Evolutionary conservation across 1,284 basidiomycete genomes (phyloP).

Genomic region (Papiliotrema terrestris): DNA sequence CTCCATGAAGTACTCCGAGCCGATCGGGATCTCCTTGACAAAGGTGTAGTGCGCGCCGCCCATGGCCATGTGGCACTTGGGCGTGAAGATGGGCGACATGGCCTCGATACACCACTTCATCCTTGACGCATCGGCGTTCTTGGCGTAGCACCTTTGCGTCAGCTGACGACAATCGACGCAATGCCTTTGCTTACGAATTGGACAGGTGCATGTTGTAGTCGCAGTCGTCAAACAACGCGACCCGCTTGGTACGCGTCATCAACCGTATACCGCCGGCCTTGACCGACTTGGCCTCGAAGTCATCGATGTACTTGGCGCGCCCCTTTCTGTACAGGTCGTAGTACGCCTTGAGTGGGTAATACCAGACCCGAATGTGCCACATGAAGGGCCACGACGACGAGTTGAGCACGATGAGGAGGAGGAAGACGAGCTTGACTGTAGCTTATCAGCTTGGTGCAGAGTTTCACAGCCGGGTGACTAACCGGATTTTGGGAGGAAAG

Average conservation of each 20-base stretch:
- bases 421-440: constrained; percentile 45
- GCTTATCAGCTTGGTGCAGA: constrained; percentile 1
- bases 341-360: constrained; percentile 30
- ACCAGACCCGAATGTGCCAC: constrained; percentile 46
- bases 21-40: constrained; percentile 72
- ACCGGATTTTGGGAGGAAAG: constrained; percentile 42
- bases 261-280: constrained; percentile 26
- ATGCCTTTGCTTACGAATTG: constrained; percentile 33
- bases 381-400: constrained; percentile 44
- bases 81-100: constrained; percentile 62
- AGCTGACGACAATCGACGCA: constrained; percentile 3
- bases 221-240: constrained; percentile 45
- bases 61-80: constrained; percentile 66
- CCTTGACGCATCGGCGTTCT: constrained; percentile 55
- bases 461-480: constrained; percentile 8
- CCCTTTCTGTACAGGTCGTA: constrained; percentile 26
- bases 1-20: constrained; percentile 66
- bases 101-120: constrained; percentile 54
- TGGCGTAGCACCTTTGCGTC: constrained; percentile 33
- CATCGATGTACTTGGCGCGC: constrained; percentile 23
- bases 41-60: constrained; percentile 71
- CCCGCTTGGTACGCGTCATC: constrained; percentile 22
- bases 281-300: constrained; percentile 26
- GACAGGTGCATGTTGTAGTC: constrained; percentile 49
- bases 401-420: constrained; percentile 41